Conservation (phyloP, 2,329 filamentous ascomycete genomes). For the Pseudocercospora pini-densiflorae region DNA sequence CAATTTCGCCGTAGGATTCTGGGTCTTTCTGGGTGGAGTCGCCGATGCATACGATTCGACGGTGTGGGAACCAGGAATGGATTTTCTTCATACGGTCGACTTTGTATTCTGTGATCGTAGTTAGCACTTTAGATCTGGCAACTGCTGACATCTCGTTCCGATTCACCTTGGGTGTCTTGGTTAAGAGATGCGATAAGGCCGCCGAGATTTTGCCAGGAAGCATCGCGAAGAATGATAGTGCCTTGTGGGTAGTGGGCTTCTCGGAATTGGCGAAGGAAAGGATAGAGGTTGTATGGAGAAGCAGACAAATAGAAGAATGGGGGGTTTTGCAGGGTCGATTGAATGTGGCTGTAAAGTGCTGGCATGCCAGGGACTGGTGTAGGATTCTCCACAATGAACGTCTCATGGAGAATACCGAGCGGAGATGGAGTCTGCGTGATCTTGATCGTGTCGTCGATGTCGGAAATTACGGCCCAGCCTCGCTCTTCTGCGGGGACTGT, state of each 20-base stretch:
- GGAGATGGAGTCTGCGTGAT: conserved; percentile 81
- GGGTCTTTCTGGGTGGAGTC: conserved; percentile 93
- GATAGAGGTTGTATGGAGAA: conserved; percentile 92
- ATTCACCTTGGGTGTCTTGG: conserved; percentile 67
- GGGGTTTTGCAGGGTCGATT: conserved; percentile 60
- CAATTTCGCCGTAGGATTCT: conserved; percentile 84
- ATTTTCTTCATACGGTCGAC: conserved; percentile 78
- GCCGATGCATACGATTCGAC: conserved; percentile 82
- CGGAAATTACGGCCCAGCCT: conserved; percentile 85
- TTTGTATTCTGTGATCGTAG: conserved; percentile 68
- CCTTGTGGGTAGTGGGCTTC: conserved; percentile 73
- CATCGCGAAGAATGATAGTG: conserved; percentile 82
- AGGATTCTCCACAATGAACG: conserved; percentile 74
- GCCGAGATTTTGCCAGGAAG: conserved; percentile 81
- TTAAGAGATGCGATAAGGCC: conserved; percentile 81
- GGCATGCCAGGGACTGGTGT: conserved; percentile 79
- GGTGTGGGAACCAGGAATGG: conserved; percentile 74
- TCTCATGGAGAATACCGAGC: conserved; percentile 78
- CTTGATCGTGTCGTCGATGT: conserved; percentile 96
- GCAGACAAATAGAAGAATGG: conserved; percentile 94
- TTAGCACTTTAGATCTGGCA: neutral
- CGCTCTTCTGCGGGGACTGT: conserved; percentile 76
- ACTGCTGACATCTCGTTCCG: neutral
- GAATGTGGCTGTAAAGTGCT: conserved; percentile 73
- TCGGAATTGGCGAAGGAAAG: conserved; percentile 79